Evolutionary conservation across 2,329 filamentous ascomycete genomes (phyloP).

Genomic region (Fusarium stilboides): DNA sequence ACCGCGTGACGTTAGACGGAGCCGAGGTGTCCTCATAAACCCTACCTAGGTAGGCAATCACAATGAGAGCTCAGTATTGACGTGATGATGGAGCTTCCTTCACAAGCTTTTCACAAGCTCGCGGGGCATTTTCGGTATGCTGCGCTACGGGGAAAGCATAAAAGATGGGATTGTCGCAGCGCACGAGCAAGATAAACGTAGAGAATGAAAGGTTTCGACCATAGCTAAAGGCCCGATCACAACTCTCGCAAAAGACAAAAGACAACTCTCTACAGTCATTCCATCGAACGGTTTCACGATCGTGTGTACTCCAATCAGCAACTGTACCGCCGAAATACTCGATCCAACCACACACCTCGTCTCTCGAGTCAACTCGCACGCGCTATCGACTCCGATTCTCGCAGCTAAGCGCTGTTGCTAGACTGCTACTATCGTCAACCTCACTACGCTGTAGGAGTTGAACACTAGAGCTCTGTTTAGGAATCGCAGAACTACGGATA

Average conservation of each 20-base stretch:
- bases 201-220: slow-evolving; percentile 18
- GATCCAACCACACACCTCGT: slow-evolving; percentile 3
- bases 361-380: slow-evolving; percentile 5
- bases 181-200: slow-evolving; percentile 11
- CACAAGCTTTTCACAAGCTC: slow-evolving; percentile 46
- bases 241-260: not conserved
- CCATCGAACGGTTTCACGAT: slow-evolving; percentile 15
- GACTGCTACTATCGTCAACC: slow-evolving; percentile 4
- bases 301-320: slow-evolving; percentile 8
- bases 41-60: slow-evolving; percentile 27
- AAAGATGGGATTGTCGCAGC: slow-evolving; percentile 33
- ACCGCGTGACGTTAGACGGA: slow-evolving; percentile 37
- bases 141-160: slow-evolving; percentile 33
- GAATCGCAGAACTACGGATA: slow-evolving; percentile 10
- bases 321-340: slow-evolving; percentile 10
- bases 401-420: not conserved
- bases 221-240: slow-evolving; percentile 23
- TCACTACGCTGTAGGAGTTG: not conserved
- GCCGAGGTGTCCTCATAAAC: slow-evolving; percentile 31
- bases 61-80: slow-evolving; percentile 29
- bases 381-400: slow-evolving; percentile 13
- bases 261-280: slow-evolving; percentile 17
- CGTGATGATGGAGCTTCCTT: slow-evolving; percentile 26
- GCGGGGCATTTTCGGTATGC: slow-evolving; percentile 35
- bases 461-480: slow-evolving; percentile 9